Evolutionary conservation across 345 rosid genomes (phyloP), one percentile per base, ranked within the genome.

Genomic region (Moricandia moricandioides): DNA sequence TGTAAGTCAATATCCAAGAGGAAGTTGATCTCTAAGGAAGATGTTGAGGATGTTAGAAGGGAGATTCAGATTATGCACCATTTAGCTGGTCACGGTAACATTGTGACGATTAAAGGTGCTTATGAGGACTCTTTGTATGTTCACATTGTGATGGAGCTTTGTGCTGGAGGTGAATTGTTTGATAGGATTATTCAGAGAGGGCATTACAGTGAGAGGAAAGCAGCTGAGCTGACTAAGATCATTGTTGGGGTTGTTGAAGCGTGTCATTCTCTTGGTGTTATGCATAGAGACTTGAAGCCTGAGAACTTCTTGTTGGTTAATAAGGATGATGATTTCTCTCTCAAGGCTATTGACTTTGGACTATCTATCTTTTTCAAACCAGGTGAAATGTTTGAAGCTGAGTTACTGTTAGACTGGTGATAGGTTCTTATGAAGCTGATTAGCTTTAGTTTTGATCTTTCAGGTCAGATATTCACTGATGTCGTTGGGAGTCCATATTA

Each of bases 21-120:
- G 86, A 95, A 95, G 83, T 82, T 95, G 85, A 89, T 95, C 34
- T 90, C 97, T 67, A 95, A 81, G 61, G 99, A 95, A 79, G 99
- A 95, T 65, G 88, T 95, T 51, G 99, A 95, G 65, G 99, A 95
- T 83, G 97, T 92, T 37, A 75, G 99, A 63, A 86, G 99, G 73
- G 99, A 95, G 84, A 95, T 95, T 81, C 97, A 92, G 89, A 95
- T 92, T 69, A 95, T 95, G 99, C 99, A 95, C 66, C 99, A 95
- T 79, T 86, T 95, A 81, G 99, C 99, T 0, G 97, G 99, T 75
- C 97, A 95, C 67, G 81, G 82, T 74, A 90, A 89, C 30, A 92
- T 95, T 57, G 97, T 95, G 60, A 92, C 93, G 2, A 95, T 95
- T 7, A 95, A 90, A 85, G 97, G 99, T 66, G 97, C 99, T 29